Percentiles rank a stretch among this genome's conserved stretches.
Conservation (phyloP, 164 flowering plant genomes). For the Nelumbo lutea region DNA sequence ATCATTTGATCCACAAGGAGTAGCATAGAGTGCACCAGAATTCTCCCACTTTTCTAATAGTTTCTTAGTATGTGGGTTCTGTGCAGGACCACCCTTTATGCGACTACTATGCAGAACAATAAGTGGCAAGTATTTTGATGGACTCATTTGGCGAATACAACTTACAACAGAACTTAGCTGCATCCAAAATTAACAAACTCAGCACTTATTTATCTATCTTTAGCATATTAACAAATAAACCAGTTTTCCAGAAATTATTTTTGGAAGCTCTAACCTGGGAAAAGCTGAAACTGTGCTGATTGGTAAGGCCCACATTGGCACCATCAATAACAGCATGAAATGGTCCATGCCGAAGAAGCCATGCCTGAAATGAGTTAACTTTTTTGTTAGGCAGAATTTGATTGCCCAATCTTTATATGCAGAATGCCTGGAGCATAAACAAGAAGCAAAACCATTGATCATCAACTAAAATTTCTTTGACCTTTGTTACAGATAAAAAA, state of each 20-base stretch:
- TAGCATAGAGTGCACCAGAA: conserved; percentile 71
- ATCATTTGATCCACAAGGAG: conserved; percentile 91
- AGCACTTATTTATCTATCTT: neutral
- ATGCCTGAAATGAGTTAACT: conserved; percentile 54
- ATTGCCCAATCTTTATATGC: conserved; percentile 5
- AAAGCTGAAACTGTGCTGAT: conserved; percentile 47
- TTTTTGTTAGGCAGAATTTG: conserved; percentile 17
- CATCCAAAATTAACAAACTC: conserved; percentile 17
- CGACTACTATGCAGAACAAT: conserved; percentile 68
- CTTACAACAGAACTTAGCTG: conserved; percentile 68
- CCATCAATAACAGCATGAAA: conserved; percentile 96
- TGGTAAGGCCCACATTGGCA: conserved; percentile 70
- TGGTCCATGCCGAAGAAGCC: conserved; percentile 84
- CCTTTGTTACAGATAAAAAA: too few relatives aligned
- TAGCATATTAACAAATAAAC: neutral
- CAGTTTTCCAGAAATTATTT: neutral
- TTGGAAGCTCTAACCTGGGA: conserved; percentile 38
- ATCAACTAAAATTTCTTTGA: neutral
- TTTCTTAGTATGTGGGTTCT: conserved; percentile 43
- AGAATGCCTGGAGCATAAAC: conserved; percentile 9
- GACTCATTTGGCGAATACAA: conserved; percentile 45
- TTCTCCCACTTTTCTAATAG: conserved; percentile 62
- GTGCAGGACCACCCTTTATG: conserved; percentile 60
- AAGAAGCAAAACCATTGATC: conserved; percentile 6
- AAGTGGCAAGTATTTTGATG: conserved; percentile 71